phyloP scores from a whole-genome alignment of 129 eudicot species.

The Arctium lappa region DNA sequence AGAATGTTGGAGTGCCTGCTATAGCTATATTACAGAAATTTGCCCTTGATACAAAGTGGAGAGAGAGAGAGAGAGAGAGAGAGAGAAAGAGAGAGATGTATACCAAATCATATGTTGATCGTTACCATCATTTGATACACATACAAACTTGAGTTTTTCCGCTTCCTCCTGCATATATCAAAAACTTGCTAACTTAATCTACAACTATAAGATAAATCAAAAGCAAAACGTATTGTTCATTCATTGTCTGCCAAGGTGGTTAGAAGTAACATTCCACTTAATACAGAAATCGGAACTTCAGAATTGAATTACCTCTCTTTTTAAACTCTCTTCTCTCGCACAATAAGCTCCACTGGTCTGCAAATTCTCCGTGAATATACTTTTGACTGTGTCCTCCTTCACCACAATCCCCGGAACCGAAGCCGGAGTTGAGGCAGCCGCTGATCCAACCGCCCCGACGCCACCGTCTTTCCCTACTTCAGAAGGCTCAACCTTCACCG shows the following conservation, averaged over 20 bases:
- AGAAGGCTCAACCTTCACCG: conserved; percentile 57
- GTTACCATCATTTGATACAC: conserved; percentile 75
- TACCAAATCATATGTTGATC: conserved; percentile 98
- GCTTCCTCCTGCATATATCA: conserved; percentile 71
- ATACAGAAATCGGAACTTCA: neutral
- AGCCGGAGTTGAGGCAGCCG: conserved; percentile 27
- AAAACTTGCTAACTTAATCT: conserved; percentile 9
- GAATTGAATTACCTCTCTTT: conserved; percentile 59
- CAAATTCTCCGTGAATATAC: conserved; percentile 78
- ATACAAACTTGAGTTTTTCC: conserved; percentile 72
- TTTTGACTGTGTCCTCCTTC: conserved; percentile 77
- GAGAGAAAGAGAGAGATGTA: conserved; percentile 21
- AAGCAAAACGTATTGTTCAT: neutral
- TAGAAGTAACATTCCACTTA: neutral
- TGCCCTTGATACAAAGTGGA: neutral
- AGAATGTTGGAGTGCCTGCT: neutral
- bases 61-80: neutral
- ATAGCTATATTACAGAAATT: neutral
- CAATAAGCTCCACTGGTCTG: conserved; percentile 96
- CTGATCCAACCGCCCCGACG: conserved; percentile 19
- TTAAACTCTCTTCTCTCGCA: conserved; percentile 89
- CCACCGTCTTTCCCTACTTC: conserved; percentile 64
- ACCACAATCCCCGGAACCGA: conserved; percentile 44
- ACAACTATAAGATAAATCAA: neutral
- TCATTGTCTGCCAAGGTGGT: too few relatives aligned